These are phyloP conservation scores for Trichothecium sympodiale DNA, from an alignment of 2,329 filamentous ascomycete genomes.

Conservation along the genomic window DNA sequence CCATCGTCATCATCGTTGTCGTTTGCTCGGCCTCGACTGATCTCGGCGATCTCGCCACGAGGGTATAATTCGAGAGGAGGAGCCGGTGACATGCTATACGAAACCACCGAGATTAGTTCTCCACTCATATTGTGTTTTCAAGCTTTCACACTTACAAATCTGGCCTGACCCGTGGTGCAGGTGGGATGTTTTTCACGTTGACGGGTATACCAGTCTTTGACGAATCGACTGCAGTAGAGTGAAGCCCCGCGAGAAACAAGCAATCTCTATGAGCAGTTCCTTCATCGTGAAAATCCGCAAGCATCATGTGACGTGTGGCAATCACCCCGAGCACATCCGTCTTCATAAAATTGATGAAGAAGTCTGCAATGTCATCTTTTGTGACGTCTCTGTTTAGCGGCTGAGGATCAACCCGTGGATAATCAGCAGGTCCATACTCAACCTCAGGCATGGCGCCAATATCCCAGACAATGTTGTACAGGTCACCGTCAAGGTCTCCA, in stretches of 20 bases:
- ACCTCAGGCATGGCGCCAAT: conserved; percentile 27
- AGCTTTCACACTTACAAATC: conserved; percentile 37
- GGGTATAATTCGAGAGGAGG: conserved; percentile 33
- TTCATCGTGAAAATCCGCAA: conserved; percentile 43
- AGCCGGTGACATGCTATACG: conserved; percentile 30
- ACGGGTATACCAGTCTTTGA: conserved; percentile 62
- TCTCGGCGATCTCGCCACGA: conserved; percentile 28
- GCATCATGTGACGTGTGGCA: conserved; percentile 49
- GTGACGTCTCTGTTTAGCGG: conserved; percentile 51
- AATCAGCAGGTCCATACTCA: conserved; percentile 54
- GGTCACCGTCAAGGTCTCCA: conserved; percentile 75
- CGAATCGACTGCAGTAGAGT: conserved; percentile 65
- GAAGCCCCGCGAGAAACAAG: conserved; percentile 44
- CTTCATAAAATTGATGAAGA: conserved; percentile 71
- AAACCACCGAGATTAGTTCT: not conserved
- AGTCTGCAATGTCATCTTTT: conserved; percentile 59
- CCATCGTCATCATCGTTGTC: conserved; percentile 25
- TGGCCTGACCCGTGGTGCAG: conserved; percentile 28
- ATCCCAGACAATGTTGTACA: conserved; percentile 74
- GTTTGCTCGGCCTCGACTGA: conserved; percentile 9
- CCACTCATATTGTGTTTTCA: not conserved
- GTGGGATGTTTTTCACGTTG: conserved; percentile 30
- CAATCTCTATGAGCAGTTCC: conserved; percentile 46
- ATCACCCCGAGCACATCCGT: conserved; percentile 56
- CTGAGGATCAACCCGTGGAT: conserved; percentile 44